Base-by-base conservation (phyloP, 352 stramenopile species). In the Phytophthora lateralis region DNA sequence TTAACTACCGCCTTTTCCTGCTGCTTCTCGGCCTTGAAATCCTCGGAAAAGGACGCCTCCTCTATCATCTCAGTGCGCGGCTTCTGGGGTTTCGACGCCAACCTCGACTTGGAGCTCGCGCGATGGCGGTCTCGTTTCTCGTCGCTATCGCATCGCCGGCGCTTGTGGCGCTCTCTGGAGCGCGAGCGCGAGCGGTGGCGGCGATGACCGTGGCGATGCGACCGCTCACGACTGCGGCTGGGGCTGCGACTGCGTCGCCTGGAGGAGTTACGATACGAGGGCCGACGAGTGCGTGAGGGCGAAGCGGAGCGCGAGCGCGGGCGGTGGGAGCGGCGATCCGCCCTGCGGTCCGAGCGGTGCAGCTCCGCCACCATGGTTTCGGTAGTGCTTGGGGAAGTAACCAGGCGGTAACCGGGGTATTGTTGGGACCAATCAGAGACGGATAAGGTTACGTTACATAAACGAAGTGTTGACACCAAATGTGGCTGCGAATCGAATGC, bases 161-260 rank as follows among this genome's bases (percentile, higher is more conserved):
- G 70, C 34, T 70, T 76, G 38, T 66, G 64, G 15, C 51, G 58
- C n/a, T 78, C 50, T n/a, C 43, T 60, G 24, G 60, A 58, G 29
- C 55, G 69, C 21, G 73, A 76, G 27, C 52, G 46, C 32, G 60
- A 71, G 17, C 68, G 66, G 32, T 66, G 69, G 39, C 50, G 60
- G 17, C 58, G 55, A 43, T 58, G 66, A 24, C 59, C 60, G 45
- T 49, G 55, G 32, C 53, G 58, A 37, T 60, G 44, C 24, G 69
- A 80, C 10, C 75, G 67, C 14, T 73, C 69, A 24, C 69, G 58
- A 27, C 59, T 71, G 32, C 63, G 63, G 34, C 63, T 73, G 1
- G 20, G 24, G 26, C 26, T 30, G 26, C 26, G 26, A 61, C 60
- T 66, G 26, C 64, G 53, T 2, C 64, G 38, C 12, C 52, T 71